Evolutionary conservation across 805 yeast species (phyloP).

Genomic region (Pichia kluyveri): DNA sequence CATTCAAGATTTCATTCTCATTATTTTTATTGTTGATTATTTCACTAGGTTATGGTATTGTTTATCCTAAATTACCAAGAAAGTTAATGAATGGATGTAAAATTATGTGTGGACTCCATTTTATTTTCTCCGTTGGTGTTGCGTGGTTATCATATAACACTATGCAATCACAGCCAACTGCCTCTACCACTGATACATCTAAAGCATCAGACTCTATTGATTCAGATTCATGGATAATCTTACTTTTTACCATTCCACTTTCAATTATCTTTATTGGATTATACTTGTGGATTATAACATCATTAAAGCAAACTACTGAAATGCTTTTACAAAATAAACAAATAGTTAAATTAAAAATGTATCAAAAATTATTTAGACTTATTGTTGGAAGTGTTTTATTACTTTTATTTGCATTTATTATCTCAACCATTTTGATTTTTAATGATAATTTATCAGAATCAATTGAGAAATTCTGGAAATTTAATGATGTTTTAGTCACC

Average conservation of each 20-base stretch:
- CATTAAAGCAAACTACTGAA: slow-evolving; percentile 67
- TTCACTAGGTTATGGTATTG: slow-evolving; percentile 91
- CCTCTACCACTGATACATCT: slow-evolving; percentile 23
- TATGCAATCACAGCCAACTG: slow-evolving; percentile 25
- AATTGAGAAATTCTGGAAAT: slow-evolving; percentile 86
- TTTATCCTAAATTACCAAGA: slow-evolving; percentile 73
- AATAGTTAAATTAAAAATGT: slow-evolving; percentile 81
- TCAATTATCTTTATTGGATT: slow-evolving; percentile 60
- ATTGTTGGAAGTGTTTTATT: slow-evolving; percentile 65
- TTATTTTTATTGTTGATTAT: slow-evolving; percentile 81
- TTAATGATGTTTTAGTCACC: slow-evolving; percentile 77
- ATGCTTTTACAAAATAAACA: slow-evolving; percentile 80
- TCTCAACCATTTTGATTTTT: slow-evolving; percentile 61
- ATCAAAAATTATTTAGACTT: slow-evolving; percentile 66
- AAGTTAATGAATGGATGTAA: slow-evolving; percentile 65
- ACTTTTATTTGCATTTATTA: slow-evolving; percentile 59
- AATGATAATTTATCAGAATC: slow-evolving; percentile 69
- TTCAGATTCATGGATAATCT: slow-evolving; percentile 36
- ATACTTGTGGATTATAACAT: slow-evolving; percentile 64
- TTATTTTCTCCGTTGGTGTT: slow-evolving; percentile 44
- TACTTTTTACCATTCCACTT: slow-evolving; percentile 62
- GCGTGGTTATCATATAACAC: slow-evolving; percentile 36
- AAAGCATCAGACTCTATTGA: slow-evolving; percentile 43
- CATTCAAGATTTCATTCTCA: slow-evolving; percentile 77
- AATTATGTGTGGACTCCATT: slow-evolving; percentile 48